Evolutionary conservation across 352 stramenopile genomes (phyloP), one percentile per base, ranked within the genome.

Genomic region (Phytophthora idaei): DNA sequence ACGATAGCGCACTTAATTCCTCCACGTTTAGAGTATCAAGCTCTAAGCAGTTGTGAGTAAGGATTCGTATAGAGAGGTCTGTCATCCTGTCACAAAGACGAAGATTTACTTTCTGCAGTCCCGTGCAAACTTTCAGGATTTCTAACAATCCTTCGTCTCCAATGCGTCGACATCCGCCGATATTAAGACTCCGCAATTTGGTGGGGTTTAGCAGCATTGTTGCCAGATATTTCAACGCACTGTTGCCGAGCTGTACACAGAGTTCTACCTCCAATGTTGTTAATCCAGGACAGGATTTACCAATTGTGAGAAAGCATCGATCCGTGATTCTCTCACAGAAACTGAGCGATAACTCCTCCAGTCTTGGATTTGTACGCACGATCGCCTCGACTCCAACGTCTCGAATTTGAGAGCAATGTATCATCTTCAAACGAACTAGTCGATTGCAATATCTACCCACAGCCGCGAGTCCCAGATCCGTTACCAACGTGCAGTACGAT

Each of bases 11-110:
- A 25, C 71, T 74, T 27, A 98, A 61, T 12, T 98, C 93, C 53
- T 97, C 85, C n/a, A 97, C 57, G 32, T 92, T 85, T 11, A 98
- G 62, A 4, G 61, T 46, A 41, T 95, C 75, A 0, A 98, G 65
- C 14, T 96, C 76, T 32, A 95, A 73, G 17, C 85, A 96, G 61
- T 95, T 91, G 61, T 97, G 90, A 1, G 85, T 97, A 17, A 97
- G 66, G 0, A 71, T 57, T 14, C 80, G 74, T 14, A 95, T 57
- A 9, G 87, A 92, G 0, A 70, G 12, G 51, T 97, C 86, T 0
- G 92, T 97, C 12, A 98, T 73, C n/a, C 83, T 85, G 58, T 97
- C 89, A 32, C 90, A 94, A 29, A 79, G 75, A 3, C 78, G 74
- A 25, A 97, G 34, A 48, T 96, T 97, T 10, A 98, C 76, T 7